phyloP scores from a whole-genome alignment of 1,139 yeast genomes.

The Blastobotrys proliferans region DNA sequence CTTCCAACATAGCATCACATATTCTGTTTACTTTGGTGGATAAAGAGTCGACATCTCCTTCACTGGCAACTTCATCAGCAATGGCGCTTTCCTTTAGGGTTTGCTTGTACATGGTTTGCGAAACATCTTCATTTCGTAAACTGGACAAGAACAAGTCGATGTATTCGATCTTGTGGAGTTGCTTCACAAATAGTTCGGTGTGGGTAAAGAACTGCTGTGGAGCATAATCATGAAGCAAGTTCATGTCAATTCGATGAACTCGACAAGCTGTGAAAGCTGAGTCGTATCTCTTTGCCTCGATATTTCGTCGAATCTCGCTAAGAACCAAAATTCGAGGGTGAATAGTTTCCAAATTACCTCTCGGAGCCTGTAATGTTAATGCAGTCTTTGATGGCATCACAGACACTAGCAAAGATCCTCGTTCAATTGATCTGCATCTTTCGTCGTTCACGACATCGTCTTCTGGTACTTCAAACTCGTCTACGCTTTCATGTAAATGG shows the following conservation, averaged over 20 bases:
- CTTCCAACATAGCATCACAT: constrained; percentile 64
- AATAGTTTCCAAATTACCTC: constrained; percentile 94
- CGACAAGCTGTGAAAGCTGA: constrained; percentile 81
- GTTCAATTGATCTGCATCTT: constrained; percentile 80
- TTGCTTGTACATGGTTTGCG: constrained; percentile 76
- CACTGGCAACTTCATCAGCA: constrained; percentile 19
- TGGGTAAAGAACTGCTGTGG: constrained; percentile 64
- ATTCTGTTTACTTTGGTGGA: constrained; percentile 62
- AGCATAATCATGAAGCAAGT: constrained; percentile 81
- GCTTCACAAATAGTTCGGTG: constrained; percentile 64
- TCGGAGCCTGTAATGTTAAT: constrained; percentile 85
- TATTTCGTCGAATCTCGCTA: constrained; percentile 71
- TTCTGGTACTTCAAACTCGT: constrained; percentile 31
- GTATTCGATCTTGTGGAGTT: constrained; percentile 67
- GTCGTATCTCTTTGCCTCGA: constrained; percentile 53
- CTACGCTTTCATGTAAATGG: constrained; percentile 51
- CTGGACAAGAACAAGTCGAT: constrained; percentile 86
- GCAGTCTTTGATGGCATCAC: constrained; percentile 80
- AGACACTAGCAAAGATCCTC: constrained; percentile 80
- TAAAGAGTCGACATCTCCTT: constrained; percentile 1
- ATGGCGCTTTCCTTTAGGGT: constrained; percentile 41
- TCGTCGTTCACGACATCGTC: constrained; percentile 55
- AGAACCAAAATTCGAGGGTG: constrained; percentile 91
- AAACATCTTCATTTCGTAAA: constrained; percentile 80
- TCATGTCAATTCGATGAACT: constrained; percentile 86